Conservation (phyloP, 192 early-diverging fungal species). For the Spinellus fusiger region DNA sequence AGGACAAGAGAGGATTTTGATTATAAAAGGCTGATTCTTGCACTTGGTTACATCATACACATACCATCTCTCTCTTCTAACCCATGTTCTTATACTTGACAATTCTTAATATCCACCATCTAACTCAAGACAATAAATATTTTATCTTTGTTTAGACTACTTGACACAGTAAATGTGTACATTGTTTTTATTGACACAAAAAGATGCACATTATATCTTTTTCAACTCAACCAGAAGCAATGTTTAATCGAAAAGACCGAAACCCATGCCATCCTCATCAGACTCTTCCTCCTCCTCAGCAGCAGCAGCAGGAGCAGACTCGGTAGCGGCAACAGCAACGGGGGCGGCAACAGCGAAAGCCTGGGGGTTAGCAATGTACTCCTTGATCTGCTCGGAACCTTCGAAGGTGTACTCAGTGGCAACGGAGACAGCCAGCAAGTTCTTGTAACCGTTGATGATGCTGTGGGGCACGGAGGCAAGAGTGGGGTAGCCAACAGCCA, state of each 20-base stretch:
- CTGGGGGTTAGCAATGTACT: slow-evolving; percentile 87
- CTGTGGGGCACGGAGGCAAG: slow-evolving; percentile 91
- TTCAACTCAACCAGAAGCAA: too few relatives aligned
- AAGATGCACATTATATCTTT: neutral
- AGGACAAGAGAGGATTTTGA: too few relatives aligned
- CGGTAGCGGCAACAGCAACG: slow-evolving; percentile 44
- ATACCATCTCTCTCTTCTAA: too few relatives aligned
- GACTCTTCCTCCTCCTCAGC: slow-evolving; percentile 7
- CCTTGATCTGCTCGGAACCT: slow-evolving; percentile 90
- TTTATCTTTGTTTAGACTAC: too few relatives aligned
- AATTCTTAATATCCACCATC: too few relatives aligned
- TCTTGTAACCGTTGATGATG: slow-evolving; percentile 97
- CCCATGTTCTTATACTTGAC: too few relatives aligned
- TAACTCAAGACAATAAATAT: too few relatives aligned
- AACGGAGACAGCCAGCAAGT: slow-evolving; percentile 85
- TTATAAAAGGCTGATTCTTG: too few relatives aligned
- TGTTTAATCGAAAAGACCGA: slow-evolving; percentile 30
- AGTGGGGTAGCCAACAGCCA: slow-evolving; percentile 70
- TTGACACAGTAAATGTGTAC: neutral
- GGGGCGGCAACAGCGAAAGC: slow-evolving; percentile 82
- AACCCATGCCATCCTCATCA: slow-evolving; percentile 25
- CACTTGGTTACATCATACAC: too few relatives aligned
- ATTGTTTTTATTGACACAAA: neutral
- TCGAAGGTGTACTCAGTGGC: slow-evolving; percentile 88
- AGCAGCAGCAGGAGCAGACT: neutral